Conservation (phyloP, 345 rosid genomes). For the Iberis pinnata region DNA sequence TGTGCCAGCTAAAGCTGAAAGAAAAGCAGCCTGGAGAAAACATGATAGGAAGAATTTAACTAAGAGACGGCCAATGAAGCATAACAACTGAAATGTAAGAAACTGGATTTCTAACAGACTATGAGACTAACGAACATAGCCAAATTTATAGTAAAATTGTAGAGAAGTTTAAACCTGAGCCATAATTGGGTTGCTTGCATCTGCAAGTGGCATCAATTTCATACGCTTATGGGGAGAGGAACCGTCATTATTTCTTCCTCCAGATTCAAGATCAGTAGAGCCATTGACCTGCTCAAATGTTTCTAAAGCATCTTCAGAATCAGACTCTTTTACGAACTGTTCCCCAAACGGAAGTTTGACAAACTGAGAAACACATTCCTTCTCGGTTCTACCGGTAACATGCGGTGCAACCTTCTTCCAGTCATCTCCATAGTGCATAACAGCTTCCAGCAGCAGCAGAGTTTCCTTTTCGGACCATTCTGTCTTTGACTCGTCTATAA, state of each 20-base stretch:
- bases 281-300: slow-evolving; percentile 31
- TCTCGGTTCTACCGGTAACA: slow-evolving; percentile 76
- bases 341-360: slow-evolving; percentile 86
- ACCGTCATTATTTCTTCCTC: slow-evolving; percentile 25
- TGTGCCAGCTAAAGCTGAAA: slow-evolving; percentile 81
- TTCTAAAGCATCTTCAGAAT: slow-evolving; percentile 38
- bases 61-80: not conserved
- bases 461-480: slow-evolving; percentile 85
- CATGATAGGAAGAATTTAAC: not conserved
- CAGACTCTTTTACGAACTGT: slow-evolving; percentile 42
- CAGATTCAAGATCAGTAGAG: slow-evolving; percentile 31
- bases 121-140: too few relatives aligned
- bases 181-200: slow-evolving; percentile 98
- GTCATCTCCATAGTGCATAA: slow-evolving; percentile 75
- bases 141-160: not conserved
- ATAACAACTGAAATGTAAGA: not conserved
- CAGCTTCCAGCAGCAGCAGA: slow-evolving; percentile 66
- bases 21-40: slow-evolving; percentile 67
- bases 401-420: slow-evolving; percentile 86
- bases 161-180: slow-evolving; percentile 56
- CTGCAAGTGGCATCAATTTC: slow-evolving; percentile 74
- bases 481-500: slow-evolving; percentile 55
- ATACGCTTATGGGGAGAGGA: slow-evolving; percentile 46
- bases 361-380: slow-evolving; percentile 73
- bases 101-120: too few relatives aligned